Evolutionary conservation across 2,329 filamentous ascomycete species (phyloP), one percentile per base, ranked within the genome.

Genomic region (Talaromyces funiculosus): DNA sequence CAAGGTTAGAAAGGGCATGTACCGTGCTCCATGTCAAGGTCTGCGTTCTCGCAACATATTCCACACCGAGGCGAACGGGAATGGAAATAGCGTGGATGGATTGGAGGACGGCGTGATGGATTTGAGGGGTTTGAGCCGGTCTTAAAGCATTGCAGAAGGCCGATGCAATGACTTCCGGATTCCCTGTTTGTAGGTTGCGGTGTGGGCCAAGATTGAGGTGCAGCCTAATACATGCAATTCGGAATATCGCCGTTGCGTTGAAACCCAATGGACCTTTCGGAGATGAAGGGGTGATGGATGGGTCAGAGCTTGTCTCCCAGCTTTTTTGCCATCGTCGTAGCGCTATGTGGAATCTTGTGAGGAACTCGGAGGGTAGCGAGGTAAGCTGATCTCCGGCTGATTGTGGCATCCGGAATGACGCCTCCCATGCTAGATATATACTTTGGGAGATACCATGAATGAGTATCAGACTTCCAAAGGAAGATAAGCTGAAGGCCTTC

Each of bases 21-120:
- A 70, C 68, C 3, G 74, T 71, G 58, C 72, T 74, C 73, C 73
- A 75, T 59, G 72, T 73, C 47, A 75, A 71, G 3, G 72, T 69
- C 59, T 75, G 72, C 35, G 69, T 75, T 22, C 69, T 67, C 2
- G 71, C 73, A 45, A 75, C 70, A 45, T 72, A 71, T 26, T 74
- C 71, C 40, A 75, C 72, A 0, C 73, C 73, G 22, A 75, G 61
- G 8, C 71, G 57, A 47, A 68, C 64, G 4, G 65, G 66, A n/a
- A 68, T 65, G 29, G 58, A 63, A 26, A 67, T 63, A 29, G 64
- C 65, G 45, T 68, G 66, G n/a, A 64, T 65, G 29, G 62, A 66
- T 58, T 68, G 64, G n/a, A 67, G 62, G 20, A 67, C 40, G 7
- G 65, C 64, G 31, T 61, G 63, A 56, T 64, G 61, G 14, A 67